These are phyloP conservation scores for Geosmithia flava DNA, from an alignment of 2,329 filamentous ascomycete species.

Conservation along the genomic window DNA sequence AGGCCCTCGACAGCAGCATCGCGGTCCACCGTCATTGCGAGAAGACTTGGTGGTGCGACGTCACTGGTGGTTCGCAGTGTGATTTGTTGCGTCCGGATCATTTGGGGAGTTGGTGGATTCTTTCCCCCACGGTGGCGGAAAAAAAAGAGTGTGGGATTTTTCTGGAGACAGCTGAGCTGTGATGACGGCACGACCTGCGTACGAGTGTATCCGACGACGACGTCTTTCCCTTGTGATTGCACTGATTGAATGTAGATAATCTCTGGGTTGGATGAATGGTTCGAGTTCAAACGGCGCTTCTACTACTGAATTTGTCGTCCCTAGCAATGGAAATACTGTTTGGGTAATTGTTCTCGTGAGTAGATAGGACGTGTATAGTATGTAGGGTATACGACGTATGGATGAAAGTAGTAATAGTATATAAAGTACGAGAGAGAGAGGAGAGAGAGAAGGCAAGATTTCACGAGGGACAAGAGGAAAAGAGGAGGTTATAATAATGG, in stretches of 20 bases:
- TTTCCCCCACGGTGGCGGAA: not conserved
- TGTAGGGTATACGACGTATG: not conserved
- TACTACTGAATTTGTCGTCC: no score
- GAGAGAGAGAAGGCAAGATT: not conserved
- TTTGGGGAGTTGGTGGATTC: not conserved
- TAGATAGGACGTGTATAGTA: not conserved
- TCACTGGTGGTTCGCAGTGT: not conserved
- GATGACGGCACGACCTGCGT: not conserved
- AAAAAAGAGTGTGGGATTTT: not conserved
- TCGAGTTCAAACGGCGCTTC: no score
- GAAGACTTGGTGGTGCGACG: not conserved
- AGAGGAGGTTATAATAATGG: not conserved
- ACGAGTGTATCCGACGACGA: not conserved
- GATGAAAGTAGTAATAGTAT: no score
- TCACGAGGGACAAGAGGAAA: not conserved
- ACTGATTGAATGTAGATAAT: no score
- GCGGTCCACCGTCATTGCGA: constrained; percentile 1
- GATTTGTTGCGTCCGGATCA: not conserved
- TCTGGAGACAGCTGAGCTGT: not conserved
- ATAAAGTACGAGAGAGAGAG: not conserved
- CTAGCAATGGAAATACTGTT: no score
- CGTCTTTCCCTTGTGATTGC: not conserved
- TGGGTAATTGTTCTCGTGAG: no score
- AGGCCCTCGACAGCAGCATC: constrained; percentile 2
- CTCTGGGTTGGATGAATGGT: no score